Evolutionary conservation across 345 rosid genomes (phyloP), one percentile per base, ranked within the genome.

Genomic region (Euphorbia pulcherrima): DNA sequence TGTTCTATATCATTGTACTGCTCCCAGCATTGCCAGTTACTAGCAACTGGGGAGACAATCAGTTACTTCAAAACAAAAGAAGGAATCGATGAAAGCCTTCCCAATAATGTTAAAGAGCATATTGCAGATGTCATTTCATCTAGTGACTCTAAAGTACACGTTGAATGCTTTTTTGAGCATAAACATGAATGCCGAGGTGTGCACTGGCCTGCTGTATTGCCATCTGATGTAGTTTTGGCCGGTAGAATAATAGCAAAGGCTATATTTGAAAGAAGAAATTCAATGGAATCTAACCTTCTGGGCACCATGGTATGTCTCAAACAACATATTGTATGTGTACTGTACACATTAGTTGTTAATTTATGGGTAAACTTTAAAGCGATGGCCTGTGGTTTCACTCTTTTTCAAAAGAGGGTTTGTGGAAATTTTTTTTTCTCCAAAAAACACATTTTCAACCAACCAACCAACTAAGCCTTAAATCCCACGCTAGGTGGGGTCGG

Each of bases 1-100:
- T 92, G 98, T 81, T 82, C 95, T 58, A 74, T 85, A 66, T 81
- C 94, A 68, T 64, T 83, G 60, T 92, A 90, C 79, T 92, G 96
- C 80, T 92, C 96, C 39, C 81, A 84, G 72, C 72, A 69, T 74
- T 92, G 96, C 77, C 87, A 73, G 75, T 52, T 70, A 48, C 82
- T 35, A 24, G 90, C 92, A 29, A 81, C 88, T 68, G 96, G 92
- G 69, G 28, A 68, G 59, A 35, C 52, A 46, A 59, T 70, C 17
- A 62, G 64, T 40, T 76, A 59, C 52, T 58, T 39, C 77, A 65
- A 59, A 37, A 70, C 69, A 41, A 69, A 72, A 63, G 72, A 37
- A 58, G 68, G 65, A 67, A 57, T 52, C 57, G 29, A 7, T 40
- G 77, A 52, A 27, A 70, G 62, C 28, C 72, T 70, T 54, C 75